phyloP scores from a whole-genome alignment of 1,139 yeast species.

The Eremothecium coryli region DNA sequence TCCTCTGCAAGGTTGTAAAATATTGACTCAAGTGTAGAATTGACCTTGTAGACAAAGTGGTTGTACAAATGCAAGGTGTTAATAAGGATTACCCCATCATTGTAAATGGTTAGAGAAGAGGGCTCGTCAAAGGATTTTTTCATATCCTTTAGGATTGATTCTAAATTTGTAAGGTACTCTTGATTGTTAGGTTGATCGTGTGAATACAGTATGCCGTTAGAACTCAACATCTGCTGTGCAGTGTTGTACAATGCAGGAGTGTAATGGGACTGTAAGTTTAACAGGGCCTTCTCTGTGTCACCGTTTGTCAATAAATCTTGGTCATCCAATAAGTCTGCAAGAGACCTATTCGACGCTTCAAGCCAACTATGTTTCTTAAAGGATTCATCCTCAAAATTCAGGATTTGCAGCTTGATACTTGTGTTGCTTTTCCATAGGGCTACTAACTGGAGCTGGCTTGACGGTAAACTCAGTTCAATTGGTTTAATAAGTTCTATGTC shows the following conservation, averaged over 20 bases:
- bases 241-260: slow-evolving; percentile 16
- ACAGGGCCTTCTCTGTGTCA: slow-evolving; percentile 15
- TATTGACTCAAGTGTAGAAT: slow-evolving; percentile 21
- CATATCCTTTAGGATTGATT: slow-evolving; percentile 42
- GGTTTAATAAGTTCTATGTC: slow-evolving; percentile 30
- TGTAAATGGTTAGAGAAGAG: slow-evolving; percentile 32
- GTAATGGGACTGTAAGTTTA: slow-evolving; percentile 22
- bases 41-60: slow-evolving; percentile 24
- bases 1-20: slow-evolving; percentile 20
- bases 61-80: slow-evolving; percentile 22
- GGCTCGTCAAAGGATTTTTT: slow-evolving; percentile 51
- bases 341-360: slow-evolving; percentile 24
- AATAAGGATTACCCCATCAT: slow-evolving; percentile 23
- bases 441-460: slow-evolving; percentile 26
- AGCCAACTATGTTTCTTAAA: slow-evolving; percentile 24
- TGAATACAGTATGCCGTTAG: slow-evolving; percentile 19
- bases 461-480: slow-evolving; percentile 19
- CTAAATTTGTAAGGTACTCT: slow-evolving; percentile 26
- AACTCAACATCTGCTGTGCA: slow-evolving; percentile 22
- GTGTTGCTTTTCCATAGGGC: slow-evolving; percentile 60
- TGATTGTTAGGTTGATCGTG: slow-evolving; percentile 13
- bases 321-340: slow-evolving; percentile 21
- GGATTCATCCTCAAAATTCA: slow-evolving; percentile 27
- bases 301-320: slow-evolving; percentile 14
- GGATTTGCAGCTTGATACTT: slow-evolving; percentile 38